Base-by-base conservation (phyloP, 2,329 filamentous ascomycete species). In the Zelopaecilomyces penicillatus region DNA sequence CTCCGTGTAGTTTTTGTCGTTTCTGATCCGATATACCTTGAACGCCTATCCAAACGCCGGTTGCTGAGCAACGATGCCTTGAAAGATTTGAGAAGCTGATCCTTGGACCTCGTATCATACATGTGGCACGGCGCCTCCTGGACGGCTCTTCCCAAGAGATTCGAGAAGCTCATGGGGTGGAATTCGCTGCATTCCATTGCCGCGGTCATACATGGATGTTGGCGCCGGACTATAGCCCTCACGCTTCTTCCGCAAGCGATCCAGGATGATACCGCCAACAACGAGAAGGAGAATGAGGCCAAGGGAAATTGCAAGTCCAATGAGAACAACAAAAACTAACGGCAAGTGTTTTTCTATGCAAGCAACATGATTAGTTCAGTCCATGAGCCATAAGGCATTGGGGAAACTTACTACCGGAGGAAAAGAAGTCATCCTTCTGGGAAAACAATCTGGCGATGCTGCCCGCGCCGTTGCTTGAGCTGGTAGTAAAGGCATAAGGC, bases 381-480 rank as follows among this genome's bases (percentile, higher is more conserved):
- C 8, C 6, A 30, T 31, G 27, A 7, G 38, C 41, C 30, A 30
- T 27, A 19, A 19, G 19, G 19, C 19, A 19, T 19, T 1, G 4
- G 9, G 29, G 37, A 44, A 37, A 74, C 79, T 70, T 73, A 86
- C 83, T 63, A 54, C 69, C 65, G 46, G 74, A 68, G 28, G 69
- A 74, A 67, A 95, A 93, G 59, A 87, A 86, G 59, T 85, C 81
- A 50, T 83, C 71, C 40, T 87, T 84, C 66, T 94, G 82, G 8
- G 90, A 85, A 63, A 98, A 95, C 50, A 97, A 74, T 53, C 79
- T 80, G 31, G 85, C 82, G 57, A 98, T 78, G 55, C 80, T 90
- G 40, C 90, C 88, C 8, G 78, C 70, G 9, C 73, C 71, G 47
- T 80, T 80, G 56, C 80, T 74, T 9, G 74, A 66, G 47, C 75